Base-by-base conservation (phyloP, 2,329 filamentous ascomycete species). In the Davidsoniella eucalypti region DNA sequence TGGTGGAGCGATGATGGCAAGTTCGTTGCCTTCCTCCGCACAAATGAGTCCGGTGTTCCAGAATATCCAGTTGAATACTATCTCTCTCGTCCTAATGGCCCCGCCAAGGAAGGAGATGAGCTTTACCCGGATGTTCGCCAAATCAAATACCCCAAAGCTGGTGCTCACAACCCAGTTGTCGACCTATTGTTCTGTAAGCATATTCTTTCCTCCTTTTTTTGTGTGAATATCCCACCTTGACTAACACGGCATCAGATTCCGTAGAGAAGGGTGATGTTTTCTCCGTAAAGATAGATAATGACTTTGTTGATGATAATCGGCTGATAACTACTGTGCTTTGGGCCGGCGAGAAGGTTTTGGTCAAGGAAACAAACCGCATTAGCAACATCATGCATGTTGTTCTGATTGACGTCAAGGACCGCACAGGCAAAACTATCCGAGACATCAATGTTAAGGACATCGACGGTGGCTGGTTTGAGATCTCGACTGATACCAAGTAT, bases 381-480 rank as follows among this genome's bases (percentile, higher is more conserved):
- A 94, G 88, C 61, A 88, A 96, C 59, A 65, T 87, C n/a, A 73
- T 96, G 61, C 87, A 85, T 56, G 80, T 95, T 23, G 79, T 94
- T 5, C 71, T 96, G 5, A 79, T 96, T 50, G 86, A 98, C 61
- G 84, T 92, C 4, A 66, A 69, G 18, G 67, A 72, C 2, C 80
- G 87, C 44, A 79, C 75, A 17, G 88, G 86, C 26, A 84, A 82
- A 63, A 82, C 84, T 0, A 79, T 95, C 44, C 75, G 90, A 55
- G 82, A 80, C 17, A 75, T 85, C 45, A 79, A 98, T 62, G 78
- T 95, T 45, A 76, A 79, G 56, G 73, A 82, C 52, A 71, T 95
- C n/a, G 92, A 98, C 62, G 88, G 88, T 18, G 93, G 92, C 33
- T 98, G 92, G 92, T 90, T 95, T 58, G 92, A 98, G 65, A 86